Evolutionary conservation across 371 early-diverging fungal species (phyloP).

Genomic region (Synchytrium microbalum): DNA sequence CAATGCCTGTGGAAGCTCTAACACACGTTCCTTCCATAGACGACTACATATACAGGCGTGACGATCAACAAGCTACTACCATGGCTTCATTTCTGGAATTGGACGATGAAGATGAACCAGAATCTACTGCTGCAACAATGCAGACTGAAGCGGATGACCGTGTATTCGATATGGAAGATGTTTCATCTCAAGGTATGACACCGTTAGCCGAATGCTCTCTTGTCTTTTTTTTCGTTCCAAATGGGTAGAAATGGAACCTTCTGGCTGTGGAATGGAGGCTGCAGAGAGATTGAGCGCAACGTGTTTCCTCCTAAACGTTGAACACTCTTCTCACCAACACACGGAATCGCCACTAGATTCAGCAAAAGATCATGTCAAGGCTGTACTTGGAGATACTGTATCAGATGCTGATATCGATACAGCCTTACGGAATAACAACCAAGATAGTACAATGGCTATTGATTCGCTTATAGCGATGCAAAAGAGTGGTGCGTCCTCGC

Average conservation of each 20-base stretch:
- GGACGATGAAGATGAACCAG: neutral
- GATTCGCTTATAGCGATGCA: neutral
- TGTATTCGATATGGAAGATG: neutral
- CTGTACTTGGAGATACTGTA: neutral
- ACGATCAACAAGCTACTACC: neutral
- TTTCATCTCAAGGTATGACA: neutral
- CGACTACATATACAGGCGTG: constrained; percentile 6
- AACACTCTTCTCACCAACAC: neutral
- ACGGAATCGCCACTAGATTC: neutral
- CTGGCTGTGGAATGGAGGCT: too few species aligned
- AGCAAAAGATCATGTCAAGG: neutral
- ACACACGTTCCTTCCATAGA: neutral
- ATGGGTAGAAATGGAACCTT: too few species aligned
- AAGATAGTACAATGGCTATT: constrained; percentile 4
- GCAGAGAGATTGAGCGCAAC: too few species aligned
- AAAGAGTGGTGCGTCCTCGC: neutral
- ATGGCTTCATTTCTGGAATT: neutral
- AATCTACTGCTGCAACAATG: neutral
- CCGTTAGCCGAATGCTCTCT: neutral
- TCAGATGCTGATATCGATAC: neutral
- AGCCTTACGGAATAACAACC: constrained; percentile 10
- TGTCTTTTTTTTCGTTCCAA: too few species aligned
- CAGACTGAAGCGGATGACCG: neutral
- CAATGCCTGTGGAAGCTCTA: too few species aligned
- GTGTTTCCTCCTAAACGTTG: too few species aligned